Evolutionary conservation across 768 basidiomycete species (phyloP), one percentile per base, ranked within the genome.

Genomic region (Tricholoma sp.): DNA sequence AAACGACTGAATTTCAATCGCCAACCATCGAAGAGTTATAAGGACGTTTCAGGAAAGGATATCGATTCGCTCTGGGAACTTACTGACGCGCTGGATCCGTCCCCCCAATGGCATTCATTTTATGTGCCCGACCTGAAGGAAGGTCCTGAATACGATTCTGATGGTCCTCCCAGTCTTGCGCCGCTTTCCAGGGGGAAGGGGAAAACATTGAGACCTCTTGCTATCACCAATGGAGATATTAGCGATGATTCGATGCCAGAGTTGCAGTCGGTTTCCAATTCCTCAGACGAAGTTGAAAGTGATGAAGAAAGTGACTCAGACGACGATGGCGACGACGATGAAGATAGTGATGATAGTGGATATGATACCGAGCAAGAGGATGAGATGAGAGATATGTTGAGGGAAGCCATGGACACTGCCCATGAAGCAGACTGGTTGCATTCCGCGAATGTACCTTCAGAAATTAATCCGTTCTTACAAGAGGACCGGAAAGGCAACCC

Each of bases 321-420:
- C 8, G 74, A 73, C 2, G 71, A 73, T 14, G 67, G 66, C 8
- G 74, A 73, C 8, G 56, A 55, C 8, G 70, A 67, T 5, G 68
- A 67, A 47, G 71, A 74, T 22, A 71, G 73, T 10, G 72, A 70
- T 19, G 72, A 75, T 12, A 78, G 71, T 43, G 79, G 70, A 5
- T 85, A 86, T 64, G 81, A 89, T 61, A 80, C 81, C 4, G 89
- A 88, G 47, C 80, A 85, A 57, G 88, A 88, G 60, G 88, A 87
- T 54, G 77, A 80, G 59, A 68, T 89, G 27, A 74, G 84, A 18
- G 81, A 83, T 31, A 67, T 85, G 72, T 60, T 84, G 24, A 77
- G 83, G 51, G 85, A 88, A 64, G 91, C 89, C 3, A 88, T 91
- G 87, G 83, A 89, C 58, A 73, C 79, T 16, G 84, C 82, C 0